Conservation (phyloP, 2,329 filamentous ascomycete species). For the Camillea tinctor region DNA sequence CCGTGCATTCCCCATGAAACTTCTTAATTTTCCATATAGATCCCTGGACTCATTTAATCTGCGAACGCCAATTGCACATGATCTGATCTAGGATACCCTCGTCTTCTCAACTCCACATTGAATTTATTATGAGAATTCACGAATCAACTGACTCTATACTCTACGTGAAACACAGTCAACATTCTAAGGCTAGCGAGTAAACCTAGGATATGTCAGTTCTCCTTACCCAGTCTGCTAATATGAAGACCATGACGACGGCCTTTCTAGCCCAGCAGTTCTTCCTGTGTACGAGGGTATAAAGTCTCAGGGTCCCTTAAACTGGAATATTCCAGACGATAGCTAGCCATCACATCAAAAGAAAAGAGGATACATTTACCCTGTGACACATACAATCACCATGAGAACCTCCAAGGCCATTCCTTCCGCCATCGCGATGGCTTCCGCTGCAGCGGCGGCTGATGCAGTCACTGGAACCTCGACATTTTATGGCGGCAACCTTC, state of each 20-base stretch:
- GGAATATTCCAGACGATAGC: not conserved
- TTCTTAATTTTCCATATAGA: not conserved
- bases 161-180: not conserved
- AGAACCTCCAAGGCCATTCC: not conserved
- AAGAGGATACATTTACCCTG: not conserved
- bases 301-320: no score
- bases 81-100: not conserved
- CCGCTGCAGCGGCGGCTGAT: not conserved
- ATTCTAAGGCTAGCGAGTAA: not conserved
- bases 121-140: not conserved
- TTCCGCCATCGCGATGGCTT: not conserved
- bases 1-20: not conserved
- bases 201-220: not conserved
- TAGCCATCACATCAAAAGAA: not conserved
- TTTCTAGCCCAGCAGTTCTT: not conserved
- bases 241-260: not conserved
- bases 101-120: not conserved
- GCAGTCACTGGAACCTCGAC: slow-evolving; percentile 44
- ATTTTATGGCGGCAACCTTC: slow-evolving; percentile 54
- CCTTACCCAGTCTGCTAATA: not conserved
- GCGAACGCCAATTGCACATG: not conserved
- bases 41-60: not conserved
- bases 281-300: not conserved
- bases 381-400: not conserved
- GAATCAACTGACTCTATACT: not conserved